Conservation (phyloP, 805 yeast genomes). For the Scheffersomyces lignosus region DNA sequence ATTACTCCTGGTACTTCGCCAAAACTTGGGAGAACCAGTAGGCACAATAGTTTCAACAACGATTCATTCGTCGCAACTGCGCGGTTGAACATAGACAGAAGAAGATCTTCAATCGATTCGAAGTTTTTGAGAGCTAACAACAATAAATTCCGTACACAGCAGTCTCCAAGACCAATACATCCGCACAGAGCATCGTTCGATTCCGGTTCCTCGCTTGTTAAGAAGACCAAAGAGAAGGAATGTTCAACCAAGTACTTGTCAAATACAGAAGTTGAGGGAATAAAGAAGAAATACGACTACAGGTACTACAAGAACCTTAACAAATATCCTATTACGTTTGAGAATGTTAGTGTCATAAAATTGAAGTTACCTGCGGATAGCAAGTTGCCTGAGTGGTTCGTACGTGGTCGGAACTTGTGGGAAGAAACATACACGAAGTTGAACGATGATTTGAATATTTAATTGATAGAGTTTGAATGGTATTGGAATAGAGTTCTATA, state of each 20-base stretch:
- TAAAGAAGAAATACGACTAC: conserved; percentile 27
- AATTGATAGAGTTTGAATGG: no score
- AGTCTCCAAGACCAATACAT: conserved; percentile 4
- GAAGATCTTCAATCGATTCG: conserved; percentile 36
- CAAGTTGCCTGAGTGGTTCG: conserved; percentile 76
- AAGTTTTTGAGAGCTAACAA: conserved; percentile 23
- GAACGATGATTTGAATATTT: no score
- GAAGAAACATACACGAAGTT: conserved; percentile 40
- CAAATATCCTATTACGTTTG: conserved; percentile 29
- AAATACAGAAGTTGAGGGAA: conserved; percentile 7
- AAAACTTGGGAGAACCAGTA: conserved; percentile 14
- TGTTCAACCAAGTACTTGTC: conserved; percentile 6
- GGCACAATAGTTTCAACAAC: conserved; percentile 22
- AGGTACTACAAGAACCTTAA: conserved; percentile 44
- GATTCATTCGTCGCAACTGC: conserved; percentile 19
- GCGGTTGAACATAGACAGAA: conserved; percentile 19
- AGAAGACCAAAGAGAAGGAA: conserved; percentile 2
- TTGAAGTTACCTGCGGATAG: conserved; percentile 61
- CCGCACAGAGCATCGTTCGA: conserved; percentile 7
- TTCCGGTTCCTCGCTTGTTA: conserved; percentile 5
- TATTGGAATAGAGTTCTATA: no score
- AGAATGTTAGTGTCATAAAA: conserved; percentile 39
- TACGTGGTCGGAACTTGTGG: conserved; percentile 63
- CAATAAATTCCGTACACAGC: conserved; percentile 15
- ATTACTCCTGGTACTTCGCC: conserved; percentile 35